Evolutionary conservation across 371 early-diverging fungal species (phyloP).

Genomic region (Nematocida sp.): DNA sequence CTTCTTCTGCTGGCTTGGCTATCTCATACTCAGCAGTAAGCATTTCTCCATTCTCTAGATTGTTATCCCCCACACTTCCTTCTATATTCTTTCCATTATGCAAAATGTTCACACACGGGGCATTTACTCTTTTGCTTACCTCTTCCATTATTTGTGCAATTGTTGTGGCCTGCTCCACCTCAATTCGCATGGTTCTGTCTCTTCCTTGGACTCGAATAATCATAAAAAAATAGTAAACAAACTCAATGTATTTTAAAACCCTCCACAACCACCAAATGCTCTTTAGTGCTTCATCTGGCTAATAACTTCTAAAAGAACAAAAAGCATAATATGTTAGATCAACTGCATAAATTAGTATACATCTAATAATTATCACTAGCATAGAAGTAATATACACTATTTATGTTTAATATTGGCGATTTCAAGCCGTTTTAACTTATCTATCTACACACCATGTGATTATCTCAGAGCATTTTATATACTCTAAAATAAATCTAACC

Average conservation of each 20-base stretch:
- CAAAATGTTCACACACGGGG: slow-evolving; percentile 10
- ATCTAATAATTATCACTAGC: no score
- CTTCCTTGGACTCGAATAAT: slow-evolving; percentile 54
- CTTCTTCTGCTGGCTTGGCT: neutral
- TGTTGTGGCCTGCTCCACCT: slow-evolving; percentile 4
- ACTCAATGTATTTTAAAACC: neutral
- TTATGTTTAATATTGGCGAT: no score
- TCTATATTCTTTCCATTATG: slow-evolving; percentile 18
- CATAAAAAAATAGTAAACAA: slow-evolving; percentile 52
- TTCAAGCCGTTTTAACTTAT: no score
- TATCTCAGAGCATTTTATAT: no score
- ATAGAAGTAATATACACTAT: no score
- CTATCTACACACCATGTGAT: no score
- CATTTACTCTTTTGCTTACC: slow-evolving; percentile 5
- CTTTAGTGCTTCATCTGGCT: no score
- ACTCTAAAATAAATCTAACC: no score
- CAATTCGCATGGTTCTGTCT: slow-evolving; percentile 57
- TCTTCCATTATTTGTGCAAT: slow-evolving; percentile 20
- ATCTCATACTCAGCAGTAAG: slow-evolving; percentile 43
- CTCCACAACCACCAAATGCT: no score
- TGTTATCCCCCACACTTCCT: slow-evolving; percentile 28
- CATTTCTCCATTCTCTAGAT: slow-evolving; percentile 39
- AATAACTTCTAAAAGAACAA: no score
- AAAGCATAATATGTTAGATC: no score
- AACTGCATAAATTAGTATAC: no score